Percentiles rank a stretch among this genome's conserved stretches.
These are phyloP conservation scores for Geum urbanum DNA, from an alignment of 306 rosid species.

Conservation along the genomic window DNA sequence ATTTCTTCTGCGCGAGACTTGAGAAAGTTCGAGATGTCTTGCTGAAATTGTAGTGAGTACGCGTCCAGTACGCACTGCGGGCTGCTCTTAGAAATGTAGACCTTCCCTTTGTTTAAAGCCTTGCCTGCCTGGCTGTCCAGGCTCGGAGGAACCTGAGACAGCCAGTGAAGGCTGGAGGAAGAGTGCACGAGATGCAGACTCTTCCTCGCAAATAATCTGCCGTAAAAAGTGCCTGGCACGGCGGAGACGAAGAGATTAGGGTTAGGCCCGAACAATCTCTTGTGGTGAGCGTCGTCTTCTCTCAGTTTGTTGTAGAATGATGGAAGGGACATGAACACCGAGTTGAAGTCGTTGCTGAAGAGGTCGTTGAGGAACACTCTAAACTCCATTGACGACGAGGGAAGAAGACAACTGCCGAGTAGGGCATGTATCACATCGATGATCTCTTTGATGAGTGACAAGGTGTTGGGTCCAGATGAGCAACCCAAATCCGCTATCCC, in stretches of 20 bases:
- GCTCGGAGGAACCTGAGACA: constrained; percentile 54
- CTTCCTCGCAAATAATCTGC: constrained; percentile 43
- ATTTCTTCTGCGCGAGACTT: constrained; percentile 51
- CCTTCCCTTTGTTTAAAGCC: constrained; percentile 52
- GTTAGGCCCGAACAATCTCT: constrained; percentile 14
- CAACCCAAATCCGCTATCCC: constrained; percentile 81
- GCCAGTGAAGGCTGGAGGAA: constrained; percentile 81
- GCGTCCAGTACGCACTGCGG: constrained; percentile 53
- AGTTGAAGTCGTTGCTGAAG: constrained; percentile 66
- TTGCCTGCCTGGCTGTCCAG: constrained; percentile 17
- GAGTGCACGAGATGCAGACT: constrained; percentile 59
- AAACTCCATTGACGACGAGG: constrained; percentile 36
- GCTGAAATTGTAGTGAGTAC: constrained; percentile 47
- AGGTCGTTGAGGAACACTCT: constrained; percentile 61
- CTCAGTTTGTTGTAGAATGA: constrained; percentile 33
- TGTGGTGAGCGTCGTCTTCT: neutral
- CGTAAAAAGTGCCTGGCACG: constrained; percentile 59
- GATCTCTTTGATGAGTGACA: constrained; percentile 42
- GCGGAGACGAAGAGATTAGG: constrained; percentile 36
- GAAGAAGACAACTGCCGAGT: neutral
- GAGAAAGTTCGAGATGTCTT: constrained; percentile 48
- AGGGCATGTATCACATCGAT: constrained; percentile 30
- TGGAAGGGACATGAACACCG: constrained; percentile 56
- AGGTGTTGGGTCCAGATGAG: constrained; percentile 74
- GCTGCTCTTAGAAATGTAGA: constrained; percentile 64